Percentiles rank a stretch among this genome's conserved stretches.
These are phyloP conservation scores for Comarum palustre DNA, from an alignment of 306 rosid species.

Conservation along the genomic window DNA sequence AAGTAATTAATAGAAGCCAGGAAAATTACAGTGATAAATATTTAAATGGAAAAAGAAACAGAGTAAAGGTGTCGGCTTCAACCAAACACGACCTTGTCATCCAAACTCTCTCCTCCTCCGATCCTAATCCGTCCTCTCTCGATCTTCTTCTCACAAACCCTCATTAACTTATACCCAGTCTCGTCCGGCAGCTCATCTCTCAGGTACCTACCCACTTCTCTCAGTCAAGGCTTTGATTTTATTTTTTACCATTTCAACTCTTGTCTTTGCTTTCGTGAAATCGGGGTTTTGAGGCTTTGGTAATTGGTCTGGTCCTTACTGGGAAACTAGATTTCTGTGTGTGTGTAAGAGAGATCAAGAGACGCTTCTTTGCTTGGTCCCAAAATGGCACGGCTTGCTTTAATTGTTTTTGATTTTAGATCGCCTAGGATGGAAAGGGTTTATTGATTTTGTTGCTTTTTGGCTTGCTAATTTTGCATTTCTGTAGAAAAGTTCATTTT, in stretches of 20 bases:
- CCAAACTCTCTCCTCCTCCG: conserved; percentile 9
- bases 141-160: conserved; percentile 13
- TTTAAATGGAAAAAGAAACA: background rate
- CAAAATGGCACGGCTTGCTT: background rate
- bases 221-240: background rate
- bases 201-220: conserved; percentile 5
- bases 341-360: conserved; percentile 5
- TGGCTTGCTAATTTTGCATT: background rate
- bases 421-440: background rate
- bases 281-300: background rate
- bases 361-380: conserved; percentile 10
- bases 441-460: background rate
- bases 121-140: conserved; percentile 19
- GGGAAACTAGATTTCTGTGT: background rate
- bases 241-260: background rate
- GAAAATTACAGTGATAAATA: background rate
- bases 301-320: background rate
- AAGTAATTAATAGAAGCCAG: background rate
- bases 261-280: background rate
- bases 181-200: background rate
- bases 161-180: background rate
- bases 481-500: background rate
- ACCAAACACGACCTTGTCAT: conserved; percentile 86
- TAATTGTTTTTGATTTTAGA: background rate
- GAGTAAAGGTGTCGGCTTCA: conserved; percentile 79